Evolutionary conservation across 2,329 filamentous ascomycete species (phyloP).

Genomic region (Exserohilum rostratum): DNA sequence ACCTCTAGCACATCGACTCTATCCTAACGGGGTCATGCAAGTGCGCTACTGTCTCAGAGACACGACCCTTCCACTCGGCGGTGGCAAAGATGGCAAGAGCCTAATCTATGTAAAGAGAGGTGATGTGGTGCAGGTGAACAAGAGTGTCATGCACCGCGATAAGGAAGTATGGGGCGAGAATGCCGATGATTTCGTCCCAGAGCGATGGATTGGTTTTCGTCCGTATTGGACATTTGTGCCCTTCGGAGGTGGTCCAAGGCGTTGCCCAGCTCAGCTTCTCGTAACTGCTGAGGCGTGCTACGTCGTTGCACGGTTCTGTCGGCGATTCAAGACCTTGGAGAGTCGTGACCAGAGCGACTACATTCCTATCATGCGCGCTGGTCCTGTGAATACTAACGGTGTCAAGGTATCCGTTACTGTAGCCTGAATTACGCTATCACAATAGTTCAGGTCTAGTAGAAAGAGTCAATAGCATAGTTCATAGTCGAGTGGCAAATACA

Average conservation of each 20-base stretch:
- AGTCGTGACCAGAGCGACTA: not conserved
- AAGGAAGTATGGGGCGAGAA: not conserved
- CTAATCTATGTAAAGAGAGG: not conserved
- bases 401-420: not conserved
- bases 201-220: not conserved
- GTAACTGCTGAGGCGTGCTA: not conserved
- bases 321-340: not conserved
- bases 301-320: not conserved
- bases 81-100: not conserved
- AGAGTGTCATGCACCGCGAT: not conserved
- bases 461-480: too few species aligned
- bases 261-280: not conserved
- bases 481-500: too few species aligned
- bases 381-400: not conserved
- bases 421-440: too few species aligned
- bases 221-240: not conserved
- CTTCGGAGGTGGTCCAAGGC: not conserved
- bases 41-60: not conserved
- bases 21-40: not conserved
- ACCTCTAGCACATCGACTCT: not conserved
- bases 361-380: not conserved
- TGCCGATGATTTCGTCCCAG: not conserved
- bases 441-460: too few species aligned
- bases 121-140: not conserved
- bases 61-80: not conserved